phyloP scores from a whole-genome alignment of 2,329 filamentous ascomycete genomes.

The Acephala macrosclerotiorum region DNA sequence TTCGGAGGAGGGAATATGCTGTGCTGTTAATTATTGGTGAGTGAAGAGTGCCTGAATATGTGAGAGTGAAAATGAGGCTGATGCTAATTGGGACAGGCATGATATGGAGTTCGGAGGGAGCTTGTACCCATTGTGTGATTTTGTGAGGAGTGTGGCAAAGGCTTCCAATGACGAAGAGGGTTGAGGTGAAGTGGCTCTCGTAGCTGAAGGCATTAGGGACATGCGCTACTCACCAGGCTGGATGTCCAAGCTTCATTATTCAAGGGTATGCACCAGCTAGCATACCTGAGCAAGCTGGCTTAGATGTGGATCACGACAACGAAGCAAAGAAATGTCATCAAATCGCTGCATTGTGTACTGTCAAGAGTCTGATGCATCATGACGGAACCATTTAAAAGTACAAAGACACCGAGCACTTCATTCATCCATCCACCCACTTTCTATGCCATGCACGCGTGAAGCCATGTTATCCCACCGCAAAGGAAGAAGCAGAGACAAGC shows the following conservation, averaged over 20 bases:
- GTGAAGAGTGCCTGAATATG: constrained; percentile 31
- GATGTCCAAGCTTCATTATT: too few relatives aligned
- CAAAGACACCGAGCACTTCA: constrained; percentile 31
- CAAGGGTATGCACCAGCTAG: too few relatives aligned
- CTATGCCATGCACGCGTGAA: constrained; percentile 30
- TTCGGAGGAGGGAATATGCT: constrained; percentile 73
- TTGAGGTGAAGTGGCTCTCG: background rate
- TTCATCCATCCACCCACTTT: constrained; percentile 16
- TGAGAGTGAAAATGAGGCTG: constrained; percentile 12
- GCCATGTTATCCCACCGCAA: constrained; percentile 18
- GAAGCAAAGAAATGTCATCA: background rate
- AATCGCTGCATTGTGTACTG: background rate
- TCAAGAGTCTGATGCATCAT: constrained; percentile 29
- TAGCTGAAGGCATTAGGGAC: background rate
- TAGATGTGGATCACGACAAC: too few relatives aligned
- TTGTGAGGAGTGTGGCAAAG: constrained; percentile 35
- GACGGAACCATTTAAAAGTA: constrained; percentile 37
- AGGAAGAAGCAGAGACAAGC: constrained; percentile 18
- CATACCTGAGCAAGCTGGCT: too few relatives aligned
- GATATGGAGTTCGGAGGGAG: constrained; percentile 79
- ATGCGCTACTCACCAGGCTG: background rate
- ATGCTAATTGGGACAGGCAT: constrained; percentile 60
- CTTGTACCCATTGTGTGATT: constrained; percentile 61
- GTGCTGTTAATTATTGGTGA: constrained; percentile 84
- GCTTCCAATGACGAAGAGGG: constrained; percentile 10